These are phyloP conservation scores for Dillenia turbinata DNA, from an alignment of 164 flowering plant genomes.

Conservation along the genomic window DNA sequence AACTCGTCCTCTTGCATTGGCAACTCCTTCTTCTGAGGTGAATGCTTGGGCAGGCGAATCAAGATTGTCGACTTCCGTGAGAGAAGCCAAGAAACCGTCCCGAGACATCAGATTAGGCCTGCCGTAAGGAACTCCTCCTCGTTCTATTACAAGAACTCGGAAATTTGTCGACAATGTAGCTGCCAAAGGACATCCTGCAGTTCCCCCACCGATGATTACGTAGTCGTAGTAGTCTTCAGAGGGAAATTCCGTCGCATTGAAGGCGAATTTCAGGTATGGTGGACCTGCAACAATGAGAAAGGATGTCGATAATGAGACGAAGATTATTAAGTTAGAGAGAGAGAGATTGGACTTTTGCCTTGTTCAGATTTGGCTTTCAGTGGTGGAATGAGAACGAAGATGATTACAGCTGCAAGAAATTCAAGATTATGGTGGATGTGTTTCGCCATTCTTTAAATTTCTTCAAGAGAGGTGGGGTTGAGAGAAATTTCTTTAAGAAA, in stretches of 20 bases:
- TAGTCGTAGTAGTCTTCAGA: conserved; percentile 71
- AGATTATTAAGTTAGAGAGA: neutral
- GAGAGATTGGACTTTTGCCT: neutral
- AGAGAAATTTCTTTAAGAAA: no score
- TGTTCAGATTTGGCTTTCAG: neutral
- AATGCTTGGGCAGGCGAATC: conserved; percentile 76
- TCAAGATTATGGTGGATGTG: neutral
- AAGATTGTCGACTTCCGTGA: conserved; percentile 23
- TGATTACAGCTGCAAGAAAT: neutral
- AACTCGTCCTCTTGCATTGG: conserved; percentile 74
- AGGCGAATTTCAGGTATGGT: conserved; percentile 31
- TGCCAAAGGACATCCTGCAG: conserved; percentile 89
- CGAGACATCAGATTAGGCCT: conserved; percentile 20
- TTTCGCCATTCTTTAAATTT: neutral
- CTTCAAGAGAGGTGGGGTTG: no score
- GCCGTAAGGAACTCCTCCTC: conserved; percentile 55
- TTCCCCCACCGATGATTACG: conserved; percentile 89
- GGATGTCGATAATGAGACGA: neutral
- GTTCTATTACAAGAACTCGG: conserved; percentile 62
- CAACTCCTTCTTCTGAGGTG: conserved; percentile 81
- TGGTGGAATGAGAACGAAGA: neutral
- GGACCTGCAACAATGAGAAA: conserved; percentile 41
- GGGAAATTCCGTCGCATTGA: conserved; percentile 67
- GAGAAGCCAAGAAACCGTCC: no score
- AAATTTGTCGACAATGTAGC: conserved; percentile 58